Evolutionary conservation across 768 basidiomycete genomes (phyloP).

Genomic region (Dictyophora rubrovolvata): DNA sequence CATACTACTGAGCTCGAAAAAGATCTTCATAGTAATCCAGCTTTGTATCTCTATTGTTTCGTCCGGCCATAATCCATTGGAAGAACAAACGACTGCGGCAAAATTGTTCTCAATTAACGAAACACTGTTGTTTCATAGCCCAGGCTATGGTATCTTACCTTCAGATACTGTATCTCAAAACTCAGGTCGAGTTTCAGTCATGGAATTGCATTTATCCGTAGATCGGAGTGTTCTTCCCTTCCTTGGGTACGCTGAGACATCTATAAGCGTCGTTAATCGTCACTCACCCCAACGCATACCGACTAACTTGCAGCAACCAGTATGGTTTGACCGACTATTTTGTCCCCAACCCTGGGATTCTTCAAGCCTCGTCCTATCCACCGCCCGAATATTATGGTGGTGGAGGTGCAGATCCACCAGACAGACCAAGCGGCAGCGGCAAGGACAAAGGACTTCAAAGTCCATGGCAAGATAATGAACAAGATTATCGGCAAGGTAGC

Average conservation of each 20-base stretch:
- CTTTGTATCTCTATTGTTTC: neutral
- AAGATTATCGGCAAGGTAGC: slow-evolving; percentile 15
- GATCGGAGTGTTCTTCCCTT: neutral
- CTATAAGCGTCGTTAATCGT: neutral
- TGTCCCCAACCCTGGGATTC: neutral
- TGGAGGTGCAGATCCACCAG: neutral
- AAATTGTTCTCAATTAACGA: neutral
- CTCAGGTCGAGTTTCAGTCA: too few relatives aligned
- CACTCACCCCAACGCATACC: neutral
- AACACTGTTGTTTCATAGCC: neutral
- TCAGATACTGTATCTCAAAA: neutral
- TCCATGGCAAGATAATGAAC: neutral
- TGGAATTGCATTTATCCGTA: too few relatives aligned
- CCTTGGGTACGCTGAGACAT: neutral
- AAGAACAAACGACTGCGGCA: neutral
- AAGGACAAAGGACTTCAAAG: neutral
- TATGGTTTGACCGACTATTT: neutral
- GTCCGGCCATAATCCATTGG: neutral
- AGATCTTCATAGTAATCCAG: neutral
- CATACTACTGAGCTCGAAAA: neutral
- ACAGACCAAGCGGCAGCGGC: neutral
- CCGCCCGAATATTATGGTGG: neutral
- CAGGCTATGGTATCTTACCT: neutral
- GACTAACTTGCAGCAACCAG: neutral
- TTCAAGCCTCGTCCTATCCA: neutral